Base-by-base conservation (phyloP, 1,284 basidiomycete genomes). In the Sanghuangporus sanghuang region DNA sequence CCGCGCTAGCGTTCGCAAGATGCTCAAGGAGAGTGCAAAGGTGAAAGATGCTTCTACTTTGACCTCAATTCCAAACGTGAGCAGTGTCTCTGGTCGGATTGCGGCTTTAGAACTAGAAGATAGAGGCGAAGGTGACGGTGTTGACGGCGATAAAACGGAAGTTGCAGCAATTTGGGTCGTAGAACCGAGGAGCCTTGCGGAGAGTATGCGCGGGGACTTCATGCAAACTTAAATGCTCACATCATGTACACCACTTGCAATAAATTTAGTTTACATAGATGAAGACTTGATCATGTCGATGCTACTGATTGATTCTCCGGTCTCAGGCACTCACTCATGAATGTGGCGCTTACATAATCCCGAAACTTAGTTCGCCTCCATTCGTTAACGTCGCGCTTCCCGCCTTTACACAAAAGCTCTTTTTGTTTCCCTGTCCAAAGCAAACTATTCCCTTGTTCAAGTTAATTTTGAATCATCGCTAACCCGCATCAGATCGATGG, bases 151-250 rank as follows among this genome's bases (percentile, higher is more conserved):
- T n/a, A 66, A 35, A 9, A 38, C 53, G 11, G 67, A 67, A 6
- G 67, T 70, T 50, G 87, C 86, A 0, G 85, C 83, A 2, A 74
- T 91, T 23, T 92, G 89, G 89, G 76, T 88, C 16, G 79, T 90
- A 0, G 87, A 91, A 66, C 90, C 90, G 2, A 77, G 88, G 55
- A 90, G 88, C 75, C 74, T 92, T 64, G 87, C 89, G 5, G 90
- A 91, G 72, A 83, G 83, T 5, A 88, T 89, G 86, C 71, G 81
- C 14, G 50, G 62, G 4, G 62, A 63, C 42, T 61, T 61, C 14
- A 46, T 18, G 16, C 44, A 16, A 46, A 16, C 44, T n/a, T 46
- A 46, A 46, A 7, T 46, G 16, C 44, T 46, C 44, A 18, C 44
- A 46, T n/a, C 11, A 18, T 14, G 16, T 11, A 46, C 44, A 46